Conservation (phyloP, 2,329 filamentous ascomycete species). For the Neocucurbitaria cava region DNA sequence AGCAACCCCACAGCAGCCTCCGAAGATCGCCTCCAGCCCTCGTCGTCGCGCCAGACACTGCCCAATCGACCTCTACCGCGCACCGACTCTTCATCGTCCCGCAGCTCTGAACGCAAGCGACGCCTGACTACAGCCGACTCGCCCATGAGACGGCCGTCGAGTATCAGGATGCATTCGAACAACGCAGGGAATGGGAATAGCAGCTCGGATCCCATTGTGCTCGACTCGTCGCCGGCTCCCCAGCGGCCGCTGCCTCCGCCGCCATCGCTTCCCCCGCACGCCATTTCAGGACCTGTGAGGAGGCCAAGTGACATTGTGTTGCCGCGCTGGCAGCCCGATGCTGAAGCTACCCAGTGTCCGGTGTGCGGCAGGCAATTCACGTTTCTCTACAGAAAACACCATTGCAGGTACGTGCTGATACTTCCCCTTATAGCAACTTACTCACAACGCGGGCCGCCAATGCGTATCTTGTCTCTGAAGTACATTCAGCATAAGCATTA, state of each 20-base stretch:
- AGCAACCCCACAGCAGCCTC: slow-evolving; percentile 8
- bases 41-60: slow-evolving; percentile 23
- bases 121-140: slow-evolving; percentile 43
- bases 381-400: slow-evolving; percentile 88
- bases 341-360: slow-evolving; percentile 80
- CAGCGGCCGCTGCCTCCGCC: slow-evolving; percentile 17
- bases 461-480: not conserved
- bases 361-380: slow-evolving; percentile 83
- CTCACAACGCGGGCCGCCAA: not conserved
- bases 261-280: slow-evolving; percentile 13
- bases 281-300: slow-evolving; percentile 16
- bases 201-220: slow-evolving; percentile 30
- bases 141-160: slow-evolving; percentile 40
- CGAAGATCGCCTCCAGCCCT: slow-evolving; percentile 13
- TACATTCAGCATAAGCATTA: not conserved
- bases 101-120: slow-evolving; percentile 44
- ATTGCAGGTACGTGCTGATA: slow-evolving; percentile 73
- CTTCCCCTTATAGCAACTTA: not conserved
- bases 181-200: slow-evolving; percentile 18
- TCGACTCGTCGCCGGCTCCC: slow-evolving; percentile 26
- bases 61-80: slow-evolving; percentile 23
- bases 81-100: slow-evolving; percentile 27
- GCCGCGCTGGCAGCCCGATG: slow-evolving; percentile 88
- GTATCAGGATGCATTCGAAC: slow-evolving; percentile 28
- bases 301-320: slow-evolving; percentile 60